Conservation (phyloP, 202 grass and related monocot genomes). For the Panicum virgatum region DNA sequence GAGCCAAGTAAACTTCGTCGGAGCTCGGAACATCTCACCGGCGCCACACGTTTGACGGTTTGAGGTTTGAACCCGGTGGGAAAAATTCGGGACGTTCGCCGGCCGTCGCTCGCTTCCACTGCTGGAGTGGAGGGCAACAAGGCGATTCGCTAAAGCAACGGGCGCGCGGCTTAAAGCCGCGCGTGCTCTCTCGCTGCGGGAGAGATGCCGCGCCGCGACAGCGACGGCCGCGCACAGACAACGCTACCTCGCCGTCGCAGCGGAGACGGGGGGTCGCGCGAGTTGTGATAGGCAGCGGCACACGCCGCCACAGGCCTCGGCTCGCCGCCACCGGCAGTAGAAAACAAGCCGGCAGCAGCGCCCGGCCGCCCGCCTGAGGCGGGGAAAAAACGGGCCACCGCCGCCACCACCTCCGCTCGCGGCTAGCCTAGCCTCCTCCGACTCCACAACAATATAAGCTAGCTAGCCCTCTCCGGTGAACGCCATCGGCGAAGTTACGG, state of each 20-base stretch:
- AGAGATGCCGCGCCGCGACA: neutral
- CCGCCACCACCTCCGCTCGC: neutral
- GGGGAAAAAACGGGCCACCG: constrained; percentile 16
- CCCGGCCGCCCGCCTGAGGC: constrained; percentile 3
- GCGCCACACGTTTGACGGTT: too few species aligned
- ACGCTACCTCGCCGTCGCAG: neutral
- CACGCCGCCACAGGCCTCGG: neutral
- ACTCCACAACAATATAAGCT: neutral
- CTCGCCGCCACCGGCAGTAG: neutral
- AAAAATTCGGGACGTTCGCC: neutral
- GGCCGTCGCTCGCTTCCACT: neutral
- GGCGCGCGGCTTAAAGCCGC: neutral
- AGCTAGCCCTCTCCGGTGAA: neutral
- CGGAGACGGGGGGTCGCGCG: too few species aligned
- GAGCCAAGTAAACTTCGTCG: too few species aligned
- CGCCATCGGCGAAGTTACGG: neutral
- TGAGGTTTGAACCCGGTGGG: too few species aligned
- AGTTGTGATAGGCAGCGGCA: neutral
- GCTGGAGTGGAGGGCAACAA: neutral
- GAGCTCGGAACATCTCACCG: too few species aligned
- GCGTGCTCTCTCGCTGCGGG: neutral
- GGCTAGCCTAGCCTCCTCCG: too few species aligned
- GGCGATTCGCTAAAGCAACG: constrained; percentile 10
- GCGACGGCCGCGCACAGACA: neutral
- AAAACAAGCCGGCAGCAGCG: neutral